Percentiles rank a stretch among this genome's conserved stretches.
Evolutionary conservation across 2,329 filamentous ascomycete species (phyloP).

Genomic region (Chaetomium sp.): DNA sequence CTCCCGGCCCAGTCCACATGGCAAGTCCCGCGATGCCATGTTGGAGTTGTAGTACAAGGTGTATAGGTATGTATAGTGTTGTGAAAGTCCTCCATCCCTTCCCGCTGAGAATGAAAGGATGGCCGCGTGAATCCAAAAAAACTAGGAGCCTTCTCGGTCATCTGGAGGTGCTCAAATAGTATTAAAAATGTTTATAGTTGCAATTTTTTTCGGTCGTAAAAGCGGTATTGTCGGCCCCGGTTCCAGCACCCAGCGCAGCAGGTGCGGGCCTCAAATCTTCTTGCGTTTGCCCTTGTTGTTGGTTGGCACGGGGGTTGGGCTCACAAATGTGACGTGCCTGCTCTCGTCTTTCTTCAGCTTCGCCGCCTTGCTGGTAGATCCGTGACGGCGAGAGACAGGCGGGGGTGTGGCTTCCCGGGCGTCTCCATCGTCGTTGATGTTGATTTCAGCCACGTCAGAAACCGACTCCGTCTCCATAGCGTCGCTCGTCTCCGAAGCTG

Average conservation of each 20-base stretch:
- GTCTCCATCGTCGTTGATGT: conserved; percentile 60
- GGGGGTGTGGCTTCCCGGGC: conserved; percentile 33
- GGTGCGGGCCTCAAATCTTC: conserved; percentile 13
- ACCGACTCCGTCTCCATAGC: conserved; percentile 60
- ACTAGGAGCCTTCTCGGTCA: not conserved
- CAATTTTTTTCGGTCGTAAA: conserved; percentile 4
- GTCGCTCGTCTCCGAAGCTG: conserved; percentile 61
- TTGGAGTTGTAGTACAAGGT: conserved; percentile 12
- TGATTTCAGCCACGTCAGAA: conserved; percentile 64
- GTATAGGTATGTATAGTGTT: not conserved
- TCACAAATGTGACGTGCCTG: conserved; percentile 60
- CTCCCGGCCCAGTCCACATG: not conserved
- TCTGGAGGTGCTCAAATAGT: not conserved
- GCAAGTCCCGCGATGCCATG: not conserved
- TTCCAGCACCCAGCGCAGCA: conserved; percentile 10
- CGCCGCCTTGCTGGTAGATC: conserved; percentile 48
- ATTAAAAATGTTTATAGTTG: conserved; percentile 23
- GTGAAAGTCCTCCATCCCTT: not conserved
- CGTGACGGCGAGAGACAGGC: conserved; percentile 40
- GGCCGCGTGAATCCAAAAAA: conserved; percentile 4
- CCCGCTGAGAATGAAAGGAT: not conserved
- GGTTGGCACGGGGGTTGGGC: conserved; percentile 49
- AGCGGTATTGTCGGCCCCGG: not conserved
- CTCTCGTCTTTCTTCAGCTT: conserved; percentile 57
- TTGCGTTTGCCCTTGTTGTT: conserved; percentile 39